Conservation (phyloP, 257 asterid species). For the Ophiorrhiza pumila region DNA sequence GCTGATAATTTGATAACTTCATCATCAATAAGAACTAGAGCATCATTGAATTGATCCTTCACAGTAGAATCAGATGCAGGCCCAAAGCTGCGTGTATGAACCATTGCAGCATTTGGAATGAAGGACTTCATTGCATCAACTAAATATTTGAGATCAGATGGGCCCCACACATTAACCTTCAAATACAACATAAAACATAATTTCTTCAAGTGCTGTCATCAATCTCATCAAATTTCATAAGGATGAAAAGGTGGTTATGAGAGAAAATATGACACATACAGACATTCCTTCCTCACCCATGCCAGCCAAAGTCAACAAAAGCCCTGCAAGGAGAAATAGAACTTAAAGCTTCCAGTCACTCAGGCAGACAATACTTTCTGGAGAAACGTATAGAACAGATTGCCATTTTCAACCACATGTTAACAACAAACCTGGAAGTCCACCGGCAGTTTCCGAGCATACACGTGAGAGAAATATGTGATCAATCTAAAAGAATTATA, state of each 20-base stretch:
- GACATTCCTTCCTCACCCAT: constrained; percentile 91
- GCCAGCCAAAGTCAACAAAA: constrained; percentile 86
- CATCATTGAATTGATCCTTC: constrained; percentile 34
- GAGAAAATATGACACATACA: constrained; percentile 43
- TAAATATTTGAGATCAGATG: constrained; percentile 76
- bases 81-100: constrained; percentile 81
- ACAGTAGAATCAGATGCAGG: constrained; percentile 38
- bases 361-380: background rate
- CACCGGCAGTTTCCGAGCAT: constrained; percentile 98
- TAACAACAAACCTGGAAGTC: constrained; percentile 73
- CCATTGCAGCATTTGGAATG: constrained; percentile 90
- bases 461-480: constrained; percentile 94
- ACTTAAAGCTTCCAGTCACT: constrained; percentile 4
- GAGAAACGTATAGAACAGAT: background rate
- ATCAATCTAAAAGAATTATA: constrained; percentile 65
- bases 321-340: constrained; percentile 50
- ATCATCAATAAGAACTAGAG: constrained; percentile 66
- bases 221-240: constrained; percentile 6
- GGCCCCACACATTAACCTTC: constrained; percentile 95
- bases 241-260: background rate
- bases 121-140: constrained; percentile 90
- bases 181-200: constrained; percentile 11
- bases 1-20: constrained; percentile 94
- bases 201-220: constrained; percentile 1
- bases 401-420: background rate